Conservation (phyloP, 768 basidiomycete genomes). For the Termitomyces sp. region DNA sequence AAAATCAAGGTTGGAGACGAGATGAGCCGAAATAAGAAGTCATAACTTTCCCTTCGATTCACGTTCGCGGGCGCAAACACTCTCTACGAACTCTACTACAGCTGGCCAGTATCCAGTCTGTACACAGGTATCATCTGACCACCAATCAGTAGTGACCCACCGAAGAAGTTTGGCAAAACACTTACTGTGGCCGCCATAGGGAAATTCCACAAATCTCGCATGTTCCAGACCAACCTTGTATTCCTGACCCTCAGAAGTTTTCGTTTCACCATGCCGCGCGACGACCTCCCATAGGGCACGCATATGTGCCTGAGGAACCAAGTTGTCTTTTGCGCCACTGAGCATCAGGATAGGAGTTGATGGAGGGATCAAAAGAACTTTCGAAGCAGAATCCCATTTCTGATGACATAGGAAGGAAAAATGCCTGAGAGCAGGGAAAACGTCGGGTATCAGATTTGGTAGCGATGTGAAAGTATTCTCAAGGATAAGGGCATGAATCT, state of each 20-base stretch:
- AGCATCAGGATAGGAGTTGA: conserved; percentile 78
- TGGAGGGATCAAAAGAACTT: conserved; percentile 52
- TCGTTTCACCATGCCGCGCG: conserved; percentile 47
- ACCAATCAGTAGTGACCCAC: neutral
- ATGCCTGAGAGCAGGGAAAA: conserved; percentile 56
- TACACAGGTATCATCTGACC: conserved; percentile 50
- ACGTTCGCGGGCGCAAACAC: conserved; percentile 27
- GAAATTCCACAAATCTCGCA: conserved; percentile 54
- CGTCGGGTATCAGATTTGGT: conserved; percentile 70
- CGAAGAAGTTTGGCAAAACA: neutral
- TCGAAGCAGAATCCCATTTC: conserved; percentile 12
- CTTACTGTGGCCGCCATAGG: conserved; percentile 53
- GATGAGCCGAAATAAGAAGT: neutral
- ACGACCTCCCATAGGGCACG: conserved; percentile 64
- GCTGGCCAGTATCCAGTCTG: conserved; percentile 53
- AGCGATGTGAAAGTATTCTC: conserved; percentile 95
- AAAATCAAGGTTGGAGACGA: neutral
- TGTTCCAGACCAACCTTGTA: conserved; percentile 48
- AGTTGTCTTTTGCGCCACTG: conserved; percentile 66
- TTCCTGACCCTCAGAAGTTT: conserved; percentile 30
- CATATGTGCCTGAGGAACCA: conserved; percentile 80
- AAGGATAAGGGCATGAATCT: conserved; percentile 79
- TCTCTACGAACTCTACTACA: conserved; percentile 45
- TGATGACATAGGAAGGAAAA: conserved; percentile 15
- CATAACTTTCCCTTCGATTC: neutral